A percentile compares a stretch with the other conserved stretches of the same genome.
These are phyloP conservation scores for Monilinia fructigena DNA, from an alignment of 2,329 filamentous ascomycete species.

Conservation along the genomic window DNA sequence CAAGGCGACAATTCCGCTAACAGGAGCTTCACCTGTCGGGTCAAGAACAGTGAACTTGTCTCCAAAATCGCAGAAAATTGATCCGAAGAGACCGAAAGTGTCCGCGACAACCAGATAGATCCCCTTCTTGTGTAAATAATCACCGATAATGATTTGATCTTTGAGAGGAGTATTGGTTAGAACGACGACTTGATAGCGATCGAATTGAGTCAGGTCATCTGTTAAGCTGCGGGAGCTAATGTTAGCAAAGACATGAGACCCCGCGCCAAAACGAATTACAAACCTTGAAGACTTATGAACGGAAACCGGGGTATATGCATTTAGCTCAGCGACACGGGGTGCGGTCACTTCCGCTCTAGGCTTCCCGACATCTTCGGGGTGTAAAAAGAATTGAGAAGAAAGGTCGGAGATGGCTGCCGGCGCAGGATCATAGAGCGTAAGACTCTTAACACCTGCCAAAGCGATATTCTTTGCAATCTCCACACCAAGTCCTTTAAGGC, in stretches of 20 bases:
- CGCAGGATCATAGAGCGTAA: slow-evolving; percentile 87
- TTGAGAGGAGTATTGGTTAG: slow-evolving; percentile 80
- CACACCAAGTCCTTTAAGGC: slow-evolving; percentile 89
- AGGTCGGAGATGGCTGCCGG: slow-evolving; percentile 83
- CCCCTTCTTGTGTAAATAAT: slow-evolving; percentile 91
- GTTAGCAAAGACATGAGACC: slow-evolving; percentile 26
- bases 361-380: slow-evolving; percentile 83
- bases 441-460: slow-evolving; percentile 94
- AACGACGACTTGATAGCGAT: slow-evolving; percentile 90
- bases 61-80: slow-evolving; percentile 96
- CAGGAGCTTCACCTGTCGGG: slow-evolving; percentile 82
- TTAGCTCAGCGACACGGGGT: slow-evolving; percentile 88
- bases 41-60: slow-evolving; percentile 90
- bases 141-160: slow-evolving; percentile 78
- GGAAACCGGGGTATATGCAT: slow-evolving; percentile 89
- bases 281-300: slow-evolving; percentile 64
- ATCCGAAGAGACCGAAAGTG: slow-evolving; percentile 90
- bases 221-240: slow-evolving; percentile 55
- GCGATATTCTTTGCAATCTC: slow-evolving; percentile 99
- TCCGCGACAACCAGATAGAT: slow-evolving; percentile 88
- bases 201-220: slow-evolving; percentile 75
- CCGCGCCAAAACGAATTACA: slow-evolving; percentile 23
- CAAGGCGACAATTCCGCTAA: slow-evolving; percentile 83
- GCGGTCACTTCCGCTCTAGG: slow-evolving; percentile 83
- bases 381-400: slow-evolving; percentile 96